phyloP scores from a whole-genome alignment of 2,329 filamentous ascomycete genomes.

The Colletotrichum australisinense region DNA sequence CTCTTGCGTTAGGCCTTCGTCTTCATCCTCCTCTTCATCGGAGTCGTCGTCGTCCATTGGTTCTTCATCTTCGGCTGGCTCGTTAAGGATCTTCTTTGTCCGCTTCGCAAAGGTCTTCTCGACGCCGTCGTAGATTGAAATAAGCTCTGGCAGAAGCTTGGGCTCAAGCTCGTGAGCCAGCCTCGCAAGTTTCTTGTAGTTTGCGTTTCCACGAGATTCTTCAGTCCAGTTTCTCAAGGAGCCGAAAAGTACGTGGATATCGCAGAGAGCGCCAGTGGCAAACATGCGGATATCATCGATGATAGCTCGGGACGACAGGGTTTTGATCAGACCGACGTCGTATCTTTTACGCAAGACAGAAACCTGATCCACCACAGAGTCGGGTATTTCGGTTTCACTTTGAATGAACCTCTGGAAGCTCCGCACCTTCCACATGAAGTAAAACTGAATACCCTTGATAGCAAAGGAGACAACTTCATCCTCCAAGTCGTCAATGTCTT shows the following conservation, averaged over 20 bases:
- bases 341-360: constrained; percentile 67
- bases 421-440: constrained; percentile 94
- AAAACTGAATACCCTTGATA: constrained; percentile 83
- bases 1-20: constrained; percentile 64
- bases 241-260: constrained; percentile 84
- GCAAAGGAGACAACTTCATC: constrained; percentile 82
- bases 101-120: constrained; percentile 84
- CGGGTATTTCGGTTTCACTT: constrained; percentile 65
- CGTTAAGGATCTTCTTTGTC: constrained; percentile 70
- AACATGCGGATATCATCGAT: constrained; percentile 84
- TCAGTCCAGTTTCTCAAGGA: constrained; percentile 71
- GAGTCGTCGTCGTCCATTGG: constrained; percentile 73
- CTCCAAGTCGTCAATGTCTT: constrained; percentile 80
- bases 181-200: constrained; percentile 56
- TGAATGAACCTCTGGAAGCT: constrained; percentile 66
- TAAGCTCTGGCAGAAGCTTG: constrained; percentile 73
- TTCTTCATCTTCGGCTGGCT: constrained; percentile 78
- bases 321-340: constrained; percentile 72
- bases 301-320: constrained; percentile 73
- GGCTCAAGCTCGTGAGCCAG: constrained; percentile 77
- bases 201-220: constrained; percentile 40
- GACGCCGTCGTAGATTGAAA: constrained; percentile 80
- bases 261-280: constrained; percentile 81
- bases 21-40: constrained; percentile 64
- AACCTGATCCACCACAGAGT: constrained; percentile 70